Evolutionary conservation across 225 moss, liverwort and hornwort species (phyloP), one percentile per base, ranked within the genome.

Genomic region (Polytrichum commune): DNA sequence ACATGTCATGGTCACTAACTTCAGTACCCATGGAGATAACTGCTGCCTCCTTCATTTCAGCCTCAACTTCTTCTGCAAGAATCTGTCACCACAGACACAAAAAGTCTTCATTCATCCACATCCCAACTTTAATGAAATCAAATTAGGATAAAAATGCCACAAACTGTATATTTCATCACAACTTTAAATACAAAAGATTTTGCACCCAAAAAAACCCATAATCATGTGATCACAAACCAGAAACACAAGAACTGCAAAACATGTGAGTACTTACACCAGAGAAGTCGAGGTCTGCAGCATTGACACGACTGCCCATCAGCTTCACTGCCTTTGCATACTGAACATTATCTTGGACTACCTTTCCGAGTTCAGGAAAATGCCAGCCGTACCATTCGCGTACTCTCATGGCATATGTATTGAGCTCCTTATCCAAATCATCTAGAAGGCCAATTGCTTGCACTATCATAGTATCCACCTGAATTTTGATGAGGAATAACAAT

Each of bases 371-470:
- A 0, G 95, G 95, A 23, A 93, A 93, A 70, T 95, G 93, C 93
- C 93, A 95, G 5, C 93, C 95, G 54, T 93, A 95, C 93, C 95
- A 93, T 79, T 95, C 95, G 6, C 95, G 77, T 19, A 95, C 95
- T 63, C 95, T 83, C 95, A 95, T 95, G 4, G 93, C 93, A 55
- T 95, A 95, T 4, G 91, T 91, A 72, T 95, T 95, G 18, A 95
- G 82, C 78, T 95, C 95, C 88, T 95, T 95, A 67, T 95, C 95
- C 67, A 95, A 53, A 35, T 95, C 95, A 60, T 95, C 95, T 65
- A 95, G 72, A 54, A 95, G 77, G 23, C 89, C 91, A 53, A 95
- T 93, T 2, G 95, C 95, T 80, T 95, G 95, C 63, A 95, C 93
- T 19, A 95, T 93, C 95, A 95, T 95, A 1, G 95, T 95, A 53